These are phyloP conservation scores for Lecanoromycetidae sp. DNA, from an alignment of 2,329 filamentous ascomycete genomes.

Conservation along the genomic window DNA sequence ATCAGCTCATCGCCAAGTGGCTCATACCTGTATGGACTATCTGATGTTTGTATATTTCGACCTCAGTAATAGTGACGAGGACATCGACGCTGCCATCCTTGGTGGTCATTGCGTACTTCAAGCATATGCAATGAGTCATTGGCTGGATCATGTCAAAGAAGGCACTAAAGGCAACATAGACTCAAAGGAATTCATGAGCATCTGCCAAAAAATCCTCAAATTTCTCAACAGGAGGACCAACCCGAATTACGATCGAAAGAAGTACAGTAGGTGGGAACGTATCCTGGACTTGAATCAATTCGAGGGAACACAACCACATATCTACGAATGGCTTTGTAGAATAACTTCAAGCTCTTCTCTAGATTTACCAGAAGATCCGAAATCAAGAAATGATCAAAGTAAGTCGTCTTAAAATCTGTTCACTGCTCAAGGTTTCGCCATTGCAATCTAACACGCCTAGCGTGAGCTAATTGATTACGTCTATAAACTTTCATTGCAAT, in stretches of 20 bases:
- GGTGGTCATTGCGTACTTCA: slow-evolving; percentile 1
- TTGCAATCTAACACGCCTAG: background rate
- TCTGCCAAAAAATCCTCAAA: background rate
- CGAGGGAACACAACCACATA: background rate
- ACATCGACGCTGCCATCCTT: background rate
- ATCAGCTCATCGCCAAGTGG: background rate
- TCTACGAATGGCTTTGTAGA: background rate
- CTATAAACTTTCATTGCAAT: background rate
- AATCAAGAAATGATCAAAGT: background rate
- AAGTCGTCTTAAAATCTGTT: background rate
- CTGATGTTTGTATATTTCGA: slow-evolving; percentile 4
- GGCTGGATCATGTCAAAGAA: slow-evolving; percentile 5
- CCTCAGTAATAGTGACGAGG: background rate
- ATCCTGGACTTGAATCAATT: background rate
- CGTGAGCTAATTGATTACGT: background rate
- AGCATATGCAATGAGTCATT: slow-evolving; percentile 4
- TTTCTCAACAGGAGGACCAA: slow-evolving; percentile 4
- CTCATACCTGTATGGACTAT: slow-evolving; percentile 5
- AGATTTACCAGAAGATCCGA: background rate
- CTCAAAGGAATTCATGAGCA: background rate
- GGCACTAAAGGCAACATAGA: background rate
- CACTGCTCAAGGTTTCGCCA: background rate
- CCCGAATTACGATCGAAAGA: background rate
- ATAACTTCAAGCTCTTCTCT: background rate
- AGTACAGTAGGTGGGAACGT: background rate